These are phyloP conservation scores for Sclerotinia nivalis DNA, from an alignment of 2,329 filamentous ascomycete genomes.

Conservation along the genomic window DNA sequence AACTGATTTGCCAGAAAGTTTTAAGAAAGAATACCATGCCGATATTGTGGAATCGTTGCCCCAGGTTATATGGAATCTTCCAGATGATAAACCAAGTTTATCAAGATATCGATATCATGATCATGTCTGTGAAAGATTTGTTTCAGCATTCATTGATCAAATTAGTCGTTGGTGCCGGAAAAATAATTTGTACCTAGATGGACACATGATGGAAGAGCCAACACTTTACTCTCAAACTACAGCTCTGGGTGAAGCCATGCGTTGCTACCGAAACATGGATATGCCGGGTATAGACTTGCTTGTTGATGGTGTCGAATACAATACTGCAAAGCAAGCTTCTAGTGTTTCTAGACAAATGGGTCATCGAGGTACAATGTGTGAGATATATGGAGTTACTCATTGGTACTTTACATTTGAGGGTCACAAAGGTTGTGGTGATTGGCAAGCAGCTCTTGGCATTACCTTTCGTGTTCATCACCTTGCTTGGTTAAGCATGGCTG, in stretches of 20 bases:
- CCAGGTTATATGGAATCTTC: slow-evolving; percentile 41
- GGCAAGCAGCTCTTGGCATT: slow-evolving; percentile 42
- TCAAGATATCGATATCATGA: slow-evolving; percentile 41
- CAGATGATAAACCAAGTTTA: slow-evolving; percentile 34
- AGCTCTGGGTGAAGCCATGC: slow-evolving; percentile 42
- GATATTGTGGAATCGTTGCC: slow-evolving; percentile 37
- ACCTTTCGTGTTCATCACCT: slow-evolving; percentile 42
- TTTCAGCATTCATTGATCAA: slow-evolving; percentile 40
- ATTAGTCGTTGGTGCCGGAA: slow-evolving; percentile 38
- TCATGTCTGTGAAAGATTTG: slow-evolving; percentile 41
- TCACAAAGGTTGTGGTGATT: slow-evolving; percentile 42
- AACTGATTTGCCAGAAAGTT: slow-evolving; percentile 37
- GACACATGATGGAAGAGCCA: slow-evolving; percentile 43
- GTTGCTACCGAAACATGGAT: slow-evolving; percentile 40
- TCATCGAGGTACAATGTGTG: slow-evolving; percentile 37
- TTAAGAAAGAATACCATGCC: slow-evolving; percentile 32
- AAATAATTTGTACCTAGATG: slow-evolving; percentile 38
- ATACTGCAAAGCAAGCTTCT: slow-evolving; percentile 41
- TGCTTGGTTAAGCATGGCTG: slow-evolving; percentile 42
- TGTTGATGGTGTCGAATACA: slow-evolving; percentile 40
- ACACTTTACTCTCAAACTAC: slow-evolving; percentile 40
- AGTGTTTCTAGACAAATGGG: slow-evolving; percentile 41
- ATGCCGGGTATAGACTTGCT: slow-evolving; percentile 42
- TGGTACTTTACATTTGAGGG: slow-evolving; percentile 42
- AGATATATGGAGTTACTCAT: slow-evolving; percentile 41